A percentile compares a stretch with the other conserved stretches of the same genome.
Evolutionary conservation across 2,329 filamentous ascomycete species (phyloP).

Genomic region (Botrytis fragariae): DNA sequence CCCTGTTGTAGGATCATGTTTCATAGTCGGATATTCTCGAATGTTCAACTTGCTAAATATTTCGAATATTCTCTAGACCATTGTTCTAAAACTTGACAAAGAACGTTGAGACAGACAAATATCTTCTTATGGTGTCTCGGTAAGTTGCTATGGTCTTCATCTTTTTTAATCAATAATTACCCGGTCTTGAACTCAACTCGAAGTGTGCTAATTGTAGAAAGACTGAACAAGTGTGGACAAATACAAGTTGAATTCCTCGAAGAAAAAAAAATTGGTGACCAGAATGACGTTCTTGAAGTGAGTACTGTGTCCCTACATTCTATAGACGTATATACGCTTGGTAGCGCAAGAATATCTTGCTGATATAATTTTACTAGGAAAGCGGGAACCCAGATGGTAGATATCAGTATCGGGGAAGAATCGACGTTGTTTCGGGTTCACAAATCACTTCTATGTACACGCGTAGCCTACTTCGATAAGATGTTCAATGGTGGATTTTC

Average conservation of each 20-base stretch:
- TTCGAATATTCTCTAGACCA: neutral
- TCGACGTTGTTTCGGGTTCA: neutral
- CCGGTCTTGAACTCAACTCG: neutral
- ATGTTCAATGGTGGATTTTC: neutral
- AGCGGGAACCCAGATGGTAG: neutral
- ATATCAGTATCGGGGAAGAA: neutral
- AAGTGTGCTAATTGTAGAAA: neutral
- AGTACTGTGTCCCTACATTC: no score
- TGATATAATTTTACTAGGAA: neutral
- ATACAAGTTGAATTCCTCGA: fast-evolving
- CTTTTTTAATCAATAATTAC: no score
- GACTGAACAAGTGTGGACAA: neutral
- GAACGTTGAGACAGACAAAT: neutral
- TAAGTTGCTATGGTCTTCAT: neutral
- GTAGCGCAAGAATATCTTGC: neutral
- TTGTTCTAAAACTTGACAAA: neutral
- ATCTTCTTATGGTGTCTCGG: neutral
- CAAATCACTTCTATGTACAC: neutral
- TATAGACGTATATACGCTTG: neutral
- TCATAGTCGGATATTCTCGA: neutral
- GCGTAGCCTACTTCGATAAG: neutral
- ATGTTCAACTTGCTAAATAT: fast-evolving
- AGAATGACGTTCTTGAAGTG: neutral
- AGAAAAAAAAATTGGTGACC: neutral
- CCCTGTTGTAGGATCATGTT: neutral